Evolutionary conservation across 2,329 filamentous ascomycete genomes (phyloP).

Genomic region (Fusarium circinatum): DNA sequence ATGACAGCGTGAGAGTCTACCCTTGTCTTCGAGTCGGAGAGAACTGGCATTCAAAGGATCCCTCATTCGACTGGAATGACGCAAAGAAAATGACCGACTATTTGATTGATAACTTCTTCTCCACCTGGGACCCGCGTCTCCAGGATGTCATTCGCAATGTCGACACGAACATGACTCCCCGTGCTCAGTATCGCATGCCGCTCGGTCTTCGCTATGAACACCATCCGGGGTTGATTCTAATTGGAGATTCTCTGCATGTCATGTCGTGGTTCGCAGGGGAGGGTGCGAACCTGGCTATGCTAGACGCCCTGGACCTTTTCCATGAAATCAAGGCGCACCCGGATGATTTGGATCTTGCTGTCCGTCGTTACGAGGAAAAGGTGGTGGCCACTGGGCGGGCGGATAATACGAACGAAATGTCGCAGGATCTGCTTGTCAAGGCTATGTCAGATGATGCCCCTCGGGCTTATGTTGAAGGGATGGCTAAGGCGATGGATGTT

Average conservation of each 20-base stretch:
- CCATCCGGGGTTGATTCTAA: accelerated
- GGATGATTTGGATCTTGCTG: background rate
- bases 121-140: background rate
- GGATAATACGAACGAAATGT: background rate
- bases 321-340: background rate
- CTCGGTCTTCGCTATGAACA: accelerated
- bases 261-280: background rate
- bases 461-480: background rate
- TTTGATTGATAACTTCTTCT: background rate
- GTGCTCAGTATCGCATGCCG: background rate
- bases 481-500: background rate
- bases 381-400: background rate
- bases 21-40: background rate
- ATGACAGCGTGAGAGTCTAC: background rate
- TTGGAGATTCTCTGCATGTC: background rate
- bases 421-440: background rate
- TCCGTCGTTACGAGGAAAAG: background rate
- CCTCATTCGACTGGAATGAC: background rate
- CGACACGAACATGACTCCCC: background rate
- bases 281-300: background rate
- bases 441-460: background rate
- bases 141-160: background rate
- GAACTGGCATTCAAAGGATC: background rate
- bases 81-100: background rate
- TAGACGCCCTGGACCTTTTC: background rate